Conservation (phyloP, 2,329 filamentous ascomycete species). For the Microdochium trichocladiopsis region DNA sequence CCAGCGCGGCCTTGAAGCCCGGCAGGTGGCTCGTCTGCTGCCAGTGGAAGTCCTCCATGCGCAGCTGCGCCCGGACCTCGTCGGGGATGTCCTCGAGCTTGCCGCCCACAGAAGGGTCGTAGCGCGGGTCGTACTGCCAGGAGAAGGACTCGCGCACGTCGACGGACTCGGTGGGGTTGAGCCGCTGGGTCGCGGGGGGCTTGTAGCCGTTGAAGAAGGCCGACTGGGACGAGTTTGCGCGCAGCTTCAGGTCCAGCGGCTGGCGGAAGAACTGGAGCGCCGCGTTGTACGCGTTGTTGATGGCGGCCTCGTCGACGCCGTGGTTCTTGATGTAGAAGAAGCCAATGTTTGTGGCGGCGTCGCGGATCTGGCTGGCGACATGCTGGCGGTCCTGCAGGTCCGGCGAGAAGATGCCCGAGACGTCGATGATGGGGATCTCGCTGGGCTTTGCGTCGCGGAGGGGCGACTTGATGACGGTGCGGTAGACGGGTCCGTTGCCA, state of each 20-base stretch:
- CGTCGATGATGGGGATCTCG: slow-evolving; percentile 34
- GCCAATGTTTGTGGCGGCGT: slow-evolving; percentile 30
- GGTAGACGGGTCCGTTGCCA: slow-evolving; percentile 26
- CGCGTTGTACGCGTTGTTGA: slow-evolving; percentile 13
- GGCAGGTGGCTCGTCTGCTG: slow-evolving; percentile 17
- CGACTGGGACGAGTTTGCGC: slow-evolving; percentile 26
- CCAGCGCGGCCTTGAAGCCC: slow-evolving; percentile 25
- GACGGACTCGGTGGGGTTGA: slow-evolving; percentile 10
- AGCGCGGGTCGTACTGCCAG: slow-evolving; percentile 22
- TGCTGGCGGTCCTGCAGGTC: slow-evolving; percentile 23
- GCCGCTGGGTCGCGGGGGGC: slow-evolving; percentile 18
- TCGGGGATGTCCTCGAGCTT: slow-evolving; percentile 16
- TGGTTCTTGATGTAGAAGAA: slow-evolving; percentile 36
- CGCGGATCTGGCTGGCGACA: slow-evolving; percentile 30
- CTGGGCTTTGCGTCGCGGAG: slow-evolving; percentile 24
- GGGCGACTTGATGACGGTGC: slow-evolving; percentile 24
- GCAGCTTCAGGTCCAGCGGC: slow-evolving; percentile 11
- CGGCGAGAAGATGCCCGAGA: slow-evolving; percentile 28
- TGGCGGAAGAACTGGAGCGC: slow-evolving; percentile 16
- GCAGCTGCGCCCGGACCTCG: background rate
- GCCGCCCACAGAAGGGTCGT: slow-evolving; percentile 17
- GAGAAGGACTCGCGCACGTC: slow-evolving; percentile 26
- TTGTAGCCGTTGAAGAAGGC: slow-evolving; percentile 30
- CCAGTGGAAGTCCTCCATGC: slow-evolving; percentile 15
- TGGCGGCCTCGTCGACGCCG: slow-evolving; percentile 18